Percentiles rank a stretch among this genome's conserved stretches.
Evolutionary conservation across 495 filamentous ascomycete genomes (phyloP).

Genomic region (Penicillium flavigenum): DNA sequence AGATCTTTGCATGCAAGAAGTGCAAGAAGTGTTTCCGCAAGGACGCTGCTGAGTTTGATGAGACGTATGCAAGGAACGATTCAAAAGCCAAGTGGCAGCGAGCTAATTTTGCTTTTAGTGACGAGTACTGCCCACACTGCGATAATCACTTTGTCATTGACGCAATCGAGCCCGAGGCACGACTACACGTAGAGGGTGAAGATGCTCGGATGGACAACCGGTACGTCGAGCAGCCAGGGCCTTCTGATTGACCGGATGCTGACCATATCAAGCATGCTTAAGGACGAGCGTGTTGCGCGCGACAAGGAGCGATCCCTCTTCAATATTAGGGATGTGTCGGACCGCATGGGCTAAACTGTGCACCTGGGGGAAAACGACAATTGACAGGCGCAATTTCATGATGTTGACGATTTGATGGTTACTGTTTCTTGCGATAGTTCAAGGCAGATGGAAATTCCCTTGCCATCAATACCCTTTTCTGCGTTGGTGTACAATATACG

Average conservation of each 20-base stretch:
- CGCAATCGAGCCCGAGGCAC: slow-evolving; percentile 74
- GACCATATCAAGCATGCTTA: slow-evolving; percentile 68
- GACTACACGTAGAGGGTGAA: slow-evolving; percentile 82
- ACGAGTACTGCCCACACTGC: slow-evolving; percentile 99
- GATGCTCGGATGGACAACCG: slow-evolving; percentile 79
- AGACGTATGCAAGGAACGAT: slow-evolving; percentile 50
- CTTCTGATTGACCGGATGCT: slow-evolving; percentile 4
- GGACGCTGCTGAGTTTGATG: slow-evolving; percentile 86
- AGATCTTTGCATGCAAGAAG: slow-evolving; percentile 92
- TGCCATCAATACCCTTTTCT: slow-evolving; percentile 25
- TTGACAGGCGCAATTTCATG: slow-evolving; percentile 21
- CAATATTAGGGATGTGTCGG: slow-evolving; percentile 65
- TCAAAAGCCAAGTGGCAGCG: slow-evolving; percentile 7
- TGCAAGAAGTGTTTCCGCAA: slow-evolving; percentile 98
- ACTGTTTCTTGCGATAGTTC: slow-evolving; percentile 16
- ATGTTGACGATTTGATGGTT: slow-evolving; percentile 38
- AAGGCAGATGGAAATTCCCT: slow-evolving; percentile 11
- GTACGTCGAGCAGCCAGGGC: slow-evolving; percentile 24
- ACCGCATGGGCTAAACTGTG: slow-evolving; percentile 65
- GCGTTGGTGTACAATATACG: slow-evolving; percentile 28
- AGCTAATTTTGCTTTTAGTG: slow-evolving; percentile 47
- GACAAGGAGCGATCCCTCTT: slow-evolving; percentile 66
- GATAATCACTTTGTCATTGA: slow-evolving; percentile 97
- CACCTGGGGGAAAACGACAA: background rate
- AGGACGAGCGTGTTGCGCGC: slow-evolving; percentile 77